Percentiles rank a stretch among this genome's conserved stretches.
Evolutionary conservation across 768 basidiomycete genomes (phyloP).

Genomic region (Neoboletus magnificus): DNA sequence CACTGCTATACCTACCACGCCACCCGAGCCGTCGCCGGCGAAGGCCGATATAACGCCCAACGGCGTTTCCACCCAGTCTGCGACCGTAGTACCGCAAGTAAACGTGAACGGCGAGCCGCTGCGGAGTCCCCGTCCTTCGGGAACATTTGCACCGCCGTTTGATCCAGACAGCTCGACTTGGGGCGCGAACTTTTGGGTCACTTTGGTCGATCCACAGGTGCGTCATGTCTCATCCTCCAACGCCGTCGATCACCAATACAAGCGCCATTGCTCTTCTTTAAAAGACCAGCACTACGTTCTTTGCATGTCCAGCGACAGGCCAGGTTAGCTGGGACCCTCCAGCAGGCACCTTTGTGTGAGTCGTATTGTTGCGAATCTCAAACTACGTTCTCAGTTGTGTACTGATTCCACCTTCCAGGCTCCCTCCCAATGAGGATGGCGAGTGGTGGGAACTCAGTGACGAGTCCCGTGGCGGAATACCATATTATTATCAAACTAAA

Average conservation of each 20-base stretch:
- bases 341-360: conserved; percentile 82
- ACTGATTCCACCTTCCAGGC: conserved; percentile 36
- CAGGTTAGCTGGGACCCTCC: conserved; percentile 94
- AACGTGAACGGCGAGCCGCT: conserved; percentile 35
- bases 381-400: conserved; percentile 14
- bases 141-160: conserved; percentile 9
- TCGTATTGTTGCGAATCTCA: conserved; percentile 18
- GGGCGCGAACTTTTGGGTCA: conserved; percentile 95
- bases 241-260: conserved; percentile 6
- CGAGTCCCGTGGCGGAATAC: conserved; percentile 74
- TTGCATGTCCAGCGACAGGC: conserved; percentile 89
- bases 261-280: conserved; percentile 5
- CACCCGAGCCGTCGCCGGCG: conserved; percentile 5
- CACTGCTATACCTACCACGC: neutral
- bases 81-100: conserved; percentile 32
- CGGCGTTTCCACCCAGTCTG: conserved; percentile 6
- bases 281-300: conserved; percentile 72
- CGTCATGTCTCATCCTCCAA: conserved; percentile 26
- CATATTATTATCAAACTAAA: conserved; percentile 94
- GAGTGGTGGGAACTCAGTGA: conserved; percentile 97
- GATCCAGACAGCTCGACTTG: conserved; percentile 52
- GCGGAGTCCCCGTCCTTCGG: conserved; percentile 32
- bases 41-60: conserved; percentile 10
- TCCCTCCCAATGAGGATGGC: conserved; percentile 80
- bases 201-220: conserved; percentile 87